Conservation (phyloP, 176 grass and related monocot genomes). For the Musa itinerans region DNA sequence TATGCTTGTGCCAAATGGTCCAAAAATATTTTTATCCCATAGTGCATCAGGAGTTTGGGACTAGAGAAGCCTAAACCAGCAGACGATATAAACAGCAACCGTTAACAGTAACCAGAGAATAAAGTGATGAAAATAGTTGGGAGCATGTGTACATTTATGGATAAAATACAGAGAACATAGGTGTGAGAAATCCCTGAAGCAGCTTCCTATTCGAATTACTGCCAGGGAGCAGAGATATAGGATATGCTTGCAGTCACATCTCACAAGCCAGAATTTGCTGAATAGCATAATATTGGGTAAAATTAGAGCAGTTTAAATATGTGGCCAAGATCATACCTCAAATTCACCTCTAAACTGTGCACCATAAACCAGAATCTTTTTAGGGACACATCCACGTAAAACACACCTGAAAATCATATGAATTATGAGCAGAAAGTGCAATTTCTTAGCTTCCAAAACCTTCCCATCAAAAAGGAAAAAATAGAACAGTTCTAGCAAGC, state of each 20-base stretch:
- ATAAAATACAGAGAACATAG: not conserved
- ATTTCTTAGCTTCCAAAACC: too few relatives aligned
- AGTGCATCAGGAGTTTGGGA: too few relatives aligned
- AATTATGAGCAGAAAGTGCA: too few relatives aligned
- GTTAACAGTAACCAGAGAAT: too few relatives aligned
- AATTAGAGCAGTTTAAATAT: not conserved
- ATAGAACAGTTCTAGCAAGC: not conserved
- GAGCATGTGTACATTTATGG: not conserved
- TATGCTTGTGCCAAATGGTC: too few relatives aligned
- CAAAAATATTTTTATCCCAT: too few relatives aligned
- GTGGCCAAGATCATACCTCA: constrained; percentile 33
- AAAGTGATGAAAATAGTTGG: too few relatives aligned
- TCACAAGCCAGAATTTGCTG: not conserved
- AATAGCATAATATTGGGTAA: not conserved
- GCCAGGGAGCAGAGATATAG: not conserved
- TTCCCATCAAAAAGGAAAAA: constrained; percentile 1
- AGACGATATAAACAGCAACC: too few relatives aligned
- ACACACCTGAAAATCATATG: constrained; percentile 52
- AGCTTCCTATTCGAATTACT: not conserved
- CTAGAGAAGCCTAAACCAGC: too few relatives aligned
- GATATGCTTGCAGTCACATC: not conserved
- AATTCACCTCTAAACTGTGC: constrained; percentile 79
- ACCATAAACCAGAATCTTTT: constrained; percentile 92
- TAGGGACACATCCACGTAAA: constrained; percentile 90
- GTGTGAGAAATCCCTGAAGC: not conserved